These are phyloP conservation scores for Ophiocordyceps camponoti-leonardi DNA, from an alignment of 2,329 filamentous ascomycete species.

Conservation along the genomic window DNA sequence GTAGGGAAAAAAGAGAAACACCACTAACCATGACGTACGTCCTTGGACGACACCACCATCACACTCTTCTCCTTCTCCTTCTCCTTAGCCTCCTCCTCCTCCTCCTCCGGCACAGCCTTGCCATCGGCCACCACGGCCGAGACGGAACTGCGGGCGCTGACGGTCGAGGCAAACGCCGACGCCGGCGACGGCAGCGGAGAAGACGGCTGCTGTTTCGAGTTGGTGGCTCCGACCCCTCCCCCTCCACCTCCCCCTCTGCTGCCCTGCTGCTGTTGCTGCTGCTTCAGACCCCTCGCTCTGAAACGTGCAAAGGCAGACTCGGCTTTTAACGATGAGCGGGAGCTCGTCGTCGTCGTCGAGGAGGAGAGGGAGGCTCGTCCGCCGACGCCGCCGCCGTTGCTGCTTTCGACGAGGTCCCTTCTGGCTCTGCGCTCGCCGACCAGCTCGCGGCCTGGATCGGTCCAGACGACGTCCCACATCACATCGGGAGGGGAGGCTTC, in stretches of 20 bases:
- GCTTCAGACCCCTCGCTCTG: slow-evolving; percentile 15
- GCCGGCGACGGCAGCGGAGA: slow-evolving; percentile 2
- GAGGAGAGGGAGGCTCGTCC: not conserved
- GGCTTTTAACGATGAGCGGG: slow-evolving; percentile 17
- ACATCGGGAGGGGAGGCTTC: no score
- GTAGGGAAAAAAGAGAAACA: no score
- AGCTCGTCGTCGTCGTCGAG: slow-evolving; percentile 26
- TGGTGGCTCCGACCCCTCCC: not conserved
- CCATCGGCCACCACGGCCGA: no score
- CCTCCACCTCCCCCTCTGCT: no score
- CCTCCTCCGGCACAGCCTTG: no score
- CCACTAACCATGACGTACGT: not conserved
- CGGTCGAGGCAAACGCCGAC: not conserved
- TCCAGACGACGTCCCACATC: slow-evolving; percentile 45
- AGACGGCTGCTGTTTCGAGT: slow-evolving; percentile 5
- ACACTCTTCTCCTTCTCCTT: no score
- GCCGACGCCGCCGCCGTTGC: not conserved
- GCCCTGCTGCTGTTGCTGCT: no score
- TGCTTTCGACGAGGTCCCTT: slow-evolving; percentile 12
- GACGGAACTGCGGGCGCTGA: slow-evolving; percentile 7
- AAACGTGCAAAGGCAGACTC: slow-evolving; percentile 26
- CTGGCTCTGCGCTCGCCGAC: slow-evolving; percentile 33
- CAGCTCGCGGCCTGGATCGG: slow-evolving; percentile 33
- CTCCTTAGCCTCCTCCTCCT: no score
- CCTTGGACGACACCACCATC: no score